Percentiles rank a stretch among this genome's conserved stretches.
These are phyloP conservation scores for Eucalyptus polyanthemos DNA, from an alignment of 345 rosid genomes.

Conservation along the genomic window DNA sequence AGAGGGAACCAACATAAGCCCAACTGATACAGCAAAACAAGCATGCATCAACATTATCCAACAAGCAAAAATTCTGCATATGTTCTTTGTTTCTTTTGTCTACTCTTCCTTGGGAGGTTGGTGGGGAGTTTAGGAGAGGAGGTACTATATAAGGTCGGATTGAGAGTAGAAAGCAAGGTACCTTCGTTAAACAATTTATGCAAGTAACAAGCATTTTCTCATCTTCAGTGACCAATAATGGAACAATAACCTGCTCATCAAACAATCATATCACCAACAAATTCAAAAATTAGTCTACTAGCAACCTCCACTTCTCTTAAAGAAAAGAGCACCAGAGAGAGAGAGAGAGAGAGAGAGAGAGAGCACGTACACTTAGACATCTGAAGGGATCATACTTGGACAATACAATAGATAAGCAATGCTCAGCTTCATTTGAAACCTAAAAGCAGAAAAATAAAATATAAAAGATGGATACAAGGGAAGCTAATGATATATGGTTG, in stretches of 20 bases:
- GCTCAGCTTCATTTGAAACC: constrained; percentile 45
- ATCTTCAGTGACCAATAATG: constrained; percentile 39
- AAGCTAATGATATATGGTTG: neutral
- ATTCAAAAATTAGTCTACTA: neutral
- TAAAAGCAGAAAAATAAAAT: neutral
- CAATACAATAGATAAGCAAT: constrained; percentile 26
- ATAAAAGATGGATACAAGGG: neutral
- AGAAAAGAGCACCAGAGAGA: neutral
- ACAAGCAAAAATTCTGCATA: neutral
- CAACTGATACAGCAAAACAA: neutral
- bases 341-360: neutral
- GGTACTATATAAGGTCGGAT: neutral
- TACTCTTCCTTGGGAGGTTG: neutral
- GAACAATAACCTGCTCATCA: constrained; percentile 28
- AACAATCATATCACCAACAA: neutral
- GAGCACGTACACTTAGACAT: constrained; percentile 37
- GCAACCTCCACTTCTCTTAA: neutral
- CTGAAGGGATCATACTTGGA: constrained; percentile 40
- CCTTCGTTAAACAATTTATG: constrained; percentile 47
- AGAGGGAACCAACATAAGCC: neutral
- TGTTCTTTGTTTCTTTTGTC: neutral
- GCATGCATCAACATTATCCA: neutral
- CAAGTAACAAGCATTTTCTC: constrained; percentile 44
- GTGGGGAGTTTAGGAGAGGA: neutral
- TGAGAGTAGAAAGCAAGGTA: neutral